phyloP scores from a whole-genome alignment of 768 basidiomycete genomes.

The Fomitopsis pulvina region DNA sequence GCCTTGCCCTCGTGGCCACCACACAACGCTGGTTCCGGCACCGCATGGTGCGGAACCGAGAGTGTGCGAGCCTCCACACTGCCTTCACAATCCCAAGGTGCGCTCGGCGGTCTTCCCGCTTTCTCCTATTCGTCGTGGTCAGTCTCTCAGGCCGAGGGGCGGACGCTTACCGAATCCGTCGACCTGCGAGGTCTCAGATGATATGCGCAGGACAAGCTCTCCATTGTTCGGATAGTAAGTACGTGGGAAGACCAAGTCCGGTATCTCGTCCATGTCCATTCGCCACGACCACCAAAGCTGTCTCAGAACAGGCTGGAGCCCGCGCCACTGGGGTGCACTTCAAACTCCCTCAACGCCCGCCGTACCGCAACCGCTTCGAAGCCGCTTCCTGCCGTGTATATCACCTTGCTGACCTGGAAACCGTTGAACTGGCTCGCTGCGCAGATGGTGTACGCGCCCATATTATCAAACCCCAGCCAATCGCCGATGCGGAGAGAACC shows the following conservation, averaged over 20 bases:
- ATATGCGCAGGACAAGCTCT: background rate
- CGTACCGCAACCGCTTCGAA: conserved; percentile 46
- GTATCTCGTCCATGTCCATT: background rate
- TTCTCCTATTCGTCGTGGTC: conserved; percentile 1
- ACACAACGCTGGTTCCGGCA: background rate
- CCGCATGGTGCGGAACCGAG: conserved; percentile 14
- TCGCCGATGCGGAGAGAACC: conserved; percentile 79
- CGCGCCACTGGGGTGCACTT: conserved; percentile 27
- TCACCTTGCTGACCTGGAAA: conserved; percentile 72
- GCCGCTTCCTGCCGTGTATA: conserved; percentile 66
- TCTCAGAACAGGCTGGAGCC: conserved; percentile 15
- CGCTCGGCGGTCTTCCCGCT: background rate
- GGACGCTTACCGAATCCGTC: too few species aligned
- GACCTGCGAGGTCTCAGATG: background rate
- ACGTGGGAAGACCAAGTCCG: background rate
- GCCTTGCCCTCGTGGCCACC: conserved; percentile 3
- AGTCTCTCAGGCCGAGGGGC: too few species aligned
- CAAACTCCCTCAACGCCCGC: conserved; percentile 43
- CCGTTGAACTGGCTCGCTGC: conserved; percentile 96
- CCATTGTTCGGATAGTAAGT: background rate
- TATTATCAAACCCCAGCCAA: conserved; percentile 96
- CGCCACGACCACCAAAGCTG: background rate
- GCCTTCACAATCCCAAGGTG: background rate
- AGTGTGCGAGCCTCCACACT: conserved; percentile 7
- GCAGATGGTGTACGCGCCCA: conserved; percentile 99